phyloP scores from a whole-genome alignment of 2,329 filamentous ascomycete genomes.

The Fusarium avenaceum region DNA sequence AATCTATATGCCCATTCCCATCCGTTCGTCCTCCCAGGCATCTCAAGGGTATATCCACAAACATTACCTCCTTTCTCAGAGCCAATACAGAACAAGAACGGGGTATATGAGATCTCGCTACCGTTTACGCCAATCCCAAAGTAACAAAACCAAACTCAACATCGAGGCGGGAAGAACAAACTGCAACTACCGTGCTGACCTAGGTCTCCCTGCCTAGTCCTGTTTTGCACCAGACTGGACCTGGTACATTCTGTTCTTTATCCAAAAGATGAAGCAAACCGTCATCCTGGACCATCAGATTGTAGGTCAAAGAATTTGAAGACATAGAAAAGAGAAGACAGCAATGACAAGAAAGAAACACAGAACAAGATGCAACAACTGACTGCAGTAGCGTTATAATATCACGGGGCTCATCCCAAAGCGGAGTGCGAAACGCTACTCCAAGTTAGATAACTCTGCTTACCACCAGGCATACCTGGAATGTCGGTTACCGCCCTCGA shows the following conservation, averaged over 20 bases:
- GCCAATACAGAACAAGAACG: constrained; percentile 25
- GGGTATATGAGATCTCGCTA: constrained; percentile 25
- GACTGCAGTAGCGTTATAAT: not conserved
- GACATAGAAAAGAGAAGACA: not conserved
- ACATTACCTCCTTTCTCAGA: constrained; percentile 29
- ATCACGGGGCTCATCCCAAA: constrained; percentile 6
- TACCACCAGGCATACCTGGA: constrained; percentile 10
- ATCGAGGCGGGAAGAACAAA: not conserved
- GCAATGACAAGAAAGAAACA: not conserved
- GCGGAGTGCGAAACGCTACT: constrained; percentile 34
- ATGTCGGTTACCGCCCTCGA: constrained; percentile 51
- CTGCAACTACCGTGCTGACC: constrained; percentile 18
- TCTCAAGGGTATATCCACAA: constrained; percentile 23
- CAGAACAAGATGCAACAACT: not conserved
- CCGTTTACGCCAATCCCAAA: constrained; percentile 11
- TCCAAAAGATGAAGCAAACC: constrained; percentile 1
- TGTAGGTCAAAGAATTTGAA: not conserved
- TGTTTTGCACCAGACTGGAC: constrained; percentile 40
- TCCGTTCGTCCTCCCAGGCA: constrained; percentile 1
- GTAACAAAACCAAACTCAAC: constrained; percentile 10
- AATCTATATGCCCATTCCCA: constrained; percentile 20
- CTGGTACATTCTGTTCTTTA: constrained; percentile 17
- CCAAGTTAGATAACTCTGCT: constrained; percentile 17
- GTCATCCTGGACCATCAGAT: constrained; percentile 3
- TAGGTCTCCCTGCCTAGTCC: constrained; percentile 32